These are phyloP conservation scores for Nicotiana sylvestris DNA, from an alignment of 257 asterid species.

Conservation along the genomic window DNA sequence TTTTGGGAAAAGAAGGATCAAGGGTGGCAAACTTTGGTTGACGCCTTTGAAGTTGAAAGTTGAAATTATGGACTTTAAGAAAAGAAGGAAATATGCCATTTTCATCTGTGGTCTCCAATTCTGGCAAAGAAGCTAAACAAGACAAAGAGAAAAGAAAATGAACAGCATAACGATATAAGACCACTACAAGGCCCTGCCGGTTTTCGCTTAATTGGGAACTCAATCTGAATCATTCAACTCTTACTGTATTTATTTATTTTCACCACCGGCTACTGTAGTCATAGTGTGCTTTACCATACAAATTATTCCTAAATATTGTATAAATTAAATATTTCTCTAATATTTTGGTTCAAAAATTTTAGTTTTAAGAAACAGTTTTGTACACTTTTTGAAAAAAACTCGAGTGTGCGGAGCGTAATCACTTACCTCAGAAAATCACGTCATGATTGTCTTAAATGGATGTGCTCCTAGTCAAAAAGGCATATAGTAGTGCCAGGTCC, in stretches of 20 bases:
- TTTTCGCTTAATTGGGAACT: too few relatives aligned
- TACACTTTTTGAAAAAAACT: background rate
- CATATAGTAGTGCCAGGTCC: background rate
- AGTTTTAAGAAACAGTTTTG: background rate
- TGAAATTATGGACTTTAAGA: background rate
- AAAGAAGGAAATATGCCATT: background rate
- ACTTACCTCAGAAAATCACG: background rate
- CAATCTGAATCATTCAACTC: too few relatives aligned
- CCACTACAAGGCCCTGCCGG: background rate
- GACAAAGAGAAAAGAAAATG: background rate
- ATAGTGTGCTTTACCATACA: background rate
- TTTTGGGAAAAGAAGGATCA: background rate
- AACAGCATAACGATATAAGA: background rate
- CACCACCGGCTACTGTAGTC: background rate
- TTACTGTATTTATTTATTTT: too few relatives aligned
- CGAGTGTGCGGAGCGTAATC: background rate
- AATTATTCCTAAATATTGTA: background rate
- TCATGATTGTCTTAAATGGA: background rate
- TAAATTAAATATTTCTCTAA: background rate
- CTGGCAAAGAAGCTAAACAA: background rate
- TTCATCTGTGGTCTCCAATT: background rate
- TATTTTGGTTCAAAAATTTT: background rate
- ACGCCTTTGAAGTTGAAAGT: background rate
- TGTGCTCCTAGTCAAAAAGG: background rate
- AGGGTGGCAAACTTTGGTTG: background rate